Conservation (phyloP, 306 rosid species). For the Dalbergia cultrata region DNA sequence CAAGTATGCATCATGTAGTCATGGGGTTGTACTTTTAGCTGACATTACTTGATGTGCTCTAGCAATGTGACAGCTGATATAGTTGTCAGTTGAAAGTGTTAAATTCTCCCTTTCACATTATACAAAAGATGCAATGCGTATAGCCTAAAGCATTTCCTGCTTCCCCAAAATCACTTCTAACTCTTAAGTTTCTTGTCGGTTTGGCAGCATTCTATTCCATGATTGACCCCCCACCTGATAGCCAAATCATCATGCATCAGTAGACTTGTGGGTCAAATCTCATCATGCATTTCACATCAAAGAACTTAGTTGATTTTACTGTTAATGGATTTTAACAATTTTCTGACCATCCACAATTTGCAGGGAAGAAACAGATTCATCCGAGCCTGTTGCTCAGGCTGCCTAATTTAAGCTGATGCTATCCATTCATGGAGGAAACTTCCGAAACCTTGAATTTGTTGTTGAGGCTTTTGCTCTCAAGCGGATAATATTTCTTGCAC, state of each 20-base stretch:
- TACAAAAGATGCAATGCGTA: conserved; percentile 1
- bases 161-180: neutral
- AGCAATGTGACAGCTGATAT: neutral
- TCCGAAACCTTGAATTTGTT: conserved; percentile 38
- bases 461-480: conserved; percentile 30
- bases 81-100: conserved; percentile 17
- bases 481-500: neutral
- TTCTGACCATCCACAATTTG: conserved; percentile 42
- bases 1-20: conserved; percentile 9
- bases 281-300: neutral
- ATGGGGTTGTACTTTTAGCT: conserved; percentile 1
- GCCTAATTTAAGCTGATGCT: conserved; percentile 50
- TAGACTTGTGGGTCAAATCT: conserved; percentile 36
- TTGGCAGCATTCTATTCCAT: conserved; percentile 4
- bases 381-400: conserved; percentile 80
- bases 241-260: neutral
- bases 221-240: neutral
- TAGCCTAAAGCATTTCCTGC: conserved; percentile 8
- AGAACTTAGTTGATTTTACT: conserved; percentile 22
- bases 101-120: conserved; percentile 25
- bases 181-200: neutral
- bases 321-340: conserved; percentile 29
- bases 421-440: conserved; percentile 37
- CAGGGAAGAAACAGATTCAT: conserved; percentile 76
- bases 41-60: neutral